Evolutionary conservation across 495 filamentous ascomycete genomes (phyloP), one percentile per base, ranked within the genome.

Genomic region (Trichoderma gamsii): DNA sequence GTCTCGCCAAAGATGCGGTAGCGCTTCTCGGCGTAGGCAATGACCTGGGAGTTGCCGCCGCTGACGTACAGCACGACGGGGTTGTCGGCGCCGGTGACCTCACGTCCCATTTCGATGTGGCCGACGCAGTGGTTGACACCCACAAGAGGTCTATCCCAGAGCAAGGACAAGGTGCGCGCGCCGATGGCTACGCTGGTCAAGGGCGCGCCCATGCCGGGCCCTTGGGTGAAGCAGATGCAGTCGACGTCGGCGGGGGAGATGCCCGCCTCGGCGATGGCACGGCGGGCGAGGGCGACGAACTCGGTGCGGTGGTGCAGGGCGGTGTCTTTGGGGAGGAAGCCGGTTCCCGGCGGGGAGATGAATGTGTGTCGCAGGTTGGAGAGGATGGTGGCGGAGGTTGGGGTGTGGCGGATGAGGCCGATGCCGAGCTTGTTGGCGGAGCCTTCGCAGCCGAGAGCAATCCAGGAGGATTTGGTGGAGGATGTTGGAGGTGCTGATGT

Each of bases 1-100:
- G 96, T 90, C 80, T 99, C 95, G 61, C 95, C 95, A 78, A 99
- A 99, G 75, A 99, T 98, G 25, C 95, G 89, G 80, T 99, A 99
- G 67, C 93, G 85, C 75, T 92, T 92, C 64, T 91, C 87, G 63
- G 92, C 91, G 82, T 98, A 99, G 41, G 95, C 95, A 71, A 99
- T 98, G 9, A 98, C 94, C 78, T 98, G 96, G 41, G 94, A 97
- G 82, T 99, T 99, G 66, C 95, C 95, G 67, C 95, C 95, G 21
- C 89, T 92, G 43, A 99, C 95, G 80, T 99, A 99, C 56, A 99
- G 82, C 35, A 99, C 95, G 32, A 97, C 91, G 1, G 95, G 95
- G 78, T 97, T 93, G n/a, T 82, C 74, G 16, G 96, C 92, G 67
- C 90, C 91, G 23, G 95, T 99, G 75, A 99, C 97, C 65, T 91